Conservation (phyloP, 2,329 filamentous ascomycete species). For the Xylariaceae sp. region DNA sequence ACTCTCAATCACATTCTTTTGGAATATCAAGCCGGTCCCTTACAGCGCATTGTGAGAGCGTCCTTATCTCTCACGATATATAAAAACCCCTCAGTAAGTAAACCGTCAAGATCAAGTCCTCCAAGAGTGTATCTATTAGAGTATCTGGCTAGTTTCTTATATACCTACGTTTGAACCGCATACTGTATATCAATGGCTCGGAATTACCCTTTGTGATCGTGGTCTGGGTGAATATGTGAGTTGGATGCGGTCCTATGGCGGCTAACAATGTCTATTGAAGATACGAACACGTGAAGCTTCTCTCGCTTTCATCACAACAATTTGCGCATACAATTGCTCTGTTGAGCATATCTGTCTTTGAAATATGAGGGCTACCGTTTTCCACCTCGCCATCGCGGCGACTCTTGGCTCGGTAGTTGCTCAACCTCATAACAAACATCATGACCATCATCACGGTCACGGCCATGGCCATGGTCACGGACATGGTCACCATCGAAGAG, state of each 20-base stretch:
- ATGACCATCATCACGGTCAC: constrained; percentile 43
- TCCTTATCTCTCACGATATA: not conserved
- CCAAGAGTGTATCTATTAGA: not conserved
- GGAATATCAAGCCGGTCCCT: constrained; percentile 31
- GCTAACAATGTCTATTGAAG: constrained; percentile 6
- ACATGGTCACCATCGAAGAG: constrained; percentile 50
- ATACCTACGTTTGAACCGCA: too few species aligned
- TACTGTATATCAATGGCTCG: too few species aligned
- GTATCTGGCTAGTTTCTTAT: not conserved
- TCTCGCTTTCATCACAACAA: constrained; percentile 3
- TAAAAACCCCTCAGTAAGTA: not conserved
- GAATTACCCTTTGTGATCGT: not conserved
- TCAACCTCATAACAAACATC: constrained; percentile 57
- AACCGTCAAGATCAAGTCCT: not conserved
- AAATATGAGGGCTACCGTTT: constrained; percentile 45
- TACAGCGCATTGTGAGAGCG: constrained; percentile 16
- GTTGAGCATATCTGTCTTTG: constrained; percentile 2
- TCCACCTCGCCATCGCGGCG: constrained; percentile 48
- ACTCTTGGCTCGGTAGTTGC: constrained; percentile 46
- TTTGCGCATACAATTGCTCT: constrained; percentile 2
- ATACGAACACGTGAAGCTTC: constrained; percentile 1
- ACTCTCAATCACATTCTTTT: constrained; percentile 56
- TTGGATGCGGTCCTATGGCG: not conserved
- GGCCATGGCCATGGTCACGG: constrained; percentile 43
- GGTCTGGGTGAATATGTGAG: not conserved